A percentile compares a stretch with the other conserved stretches of the same genome.
These are phyloP conservation scores for Entamoeba moshkovskii DNA, from an alignment of 208 protist species.

Conservation along the genomic window DNA sequence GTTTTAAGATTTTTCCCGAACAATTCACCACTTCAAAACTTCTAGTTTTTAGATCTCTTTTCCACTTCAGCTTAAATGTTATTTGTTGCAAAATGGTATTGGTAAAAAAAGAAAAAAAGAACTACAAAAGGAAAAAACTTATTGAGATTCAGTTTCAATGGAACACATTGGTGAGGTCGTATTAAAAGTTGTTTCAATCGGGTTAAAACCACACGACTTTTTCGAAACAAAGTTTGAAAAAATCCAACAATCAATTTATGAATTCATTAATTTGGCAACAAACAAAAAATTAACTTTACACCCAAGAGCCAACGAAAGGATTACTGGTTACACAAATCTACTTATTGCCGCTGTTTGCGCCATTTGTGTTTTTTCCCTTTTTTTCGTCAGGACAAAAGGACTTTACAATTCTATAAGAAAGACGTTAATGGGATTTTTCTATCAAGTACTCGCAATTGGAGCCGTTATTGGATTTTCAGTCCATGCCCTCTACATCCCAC, in stretches of 20 bases:
- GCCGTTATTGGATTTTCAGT: background rate
- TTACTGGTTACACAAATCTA: background rate
- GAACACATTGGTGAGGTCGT: no score
- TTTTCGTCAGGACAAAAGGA: background rate
- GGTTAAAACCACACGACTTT: background rate
- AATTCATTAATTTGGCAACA: background rate
- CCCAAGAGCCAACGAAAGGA: background rate
- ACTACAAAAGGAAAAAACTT: no score
- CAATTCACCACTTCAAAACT: no score
- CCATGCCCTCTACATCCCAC: background rate
- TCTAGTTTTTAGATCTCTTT: no score
- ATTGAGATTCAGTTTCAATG: no score
- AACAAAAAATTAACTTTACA: background rate
- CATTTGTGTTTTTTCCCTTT: background rate
- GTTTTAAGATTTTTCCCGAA: no score
- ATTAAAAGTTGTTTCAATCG: no score
- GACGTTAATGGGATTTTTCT: background rate
- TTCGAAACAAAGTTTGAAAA: background rate
- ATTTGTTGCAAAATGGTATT: no score
- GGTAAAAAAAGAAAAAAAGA: no score
- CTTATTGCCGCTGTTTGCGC: background rate
- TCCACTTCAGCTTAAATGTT: no score
- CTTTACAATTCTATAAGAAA: background rate
- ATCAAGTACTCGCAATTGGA: background rate
- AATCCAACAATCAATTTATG: background rate